Conservation (phyloP, 2,329 filamentous ascomycete genomes). For the Pyrenophora graminea region DNA sequence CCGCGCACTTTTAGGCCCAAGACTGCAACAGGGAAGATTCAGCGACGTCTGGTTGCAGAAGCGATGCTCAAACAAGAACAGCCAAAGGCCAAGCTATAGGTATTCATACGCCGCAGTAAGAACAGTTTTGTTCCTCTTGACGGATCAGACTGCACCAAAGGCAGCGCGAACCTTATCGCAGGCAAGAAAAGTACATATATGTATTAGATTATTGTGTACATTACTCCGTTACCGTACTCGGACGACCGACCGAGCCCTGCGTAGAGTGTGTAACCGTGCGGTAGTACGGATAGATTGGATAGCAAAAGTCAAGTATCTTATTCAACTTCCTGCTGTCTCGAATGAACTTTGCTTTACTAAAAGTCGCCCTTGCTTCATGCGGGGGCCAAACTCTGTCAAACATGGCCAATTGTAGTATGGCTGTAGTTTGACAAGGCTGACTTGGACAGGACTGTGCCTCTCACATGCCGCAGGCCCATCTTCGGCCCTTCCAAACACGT, state of each 20-base stretch:
- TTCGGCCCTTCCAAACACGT: slow-evolving; percentile 1
- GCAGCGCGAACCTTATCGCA: background rate
- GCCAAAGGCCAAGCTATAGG: slow-evolving; percentile 58
- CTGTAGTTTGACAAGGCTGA: slow-evolving; percentile 6
- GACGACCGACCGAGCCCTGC: slow-evolving; percentile 5
- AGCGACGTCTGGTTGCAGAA: slow-evolving; percentile 83
- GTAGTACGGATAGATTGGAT: slow-evolving; percentile 16
- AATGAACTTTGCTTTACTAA: slow-evolving; percentile 1
- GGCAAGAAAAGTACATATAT: background rate
- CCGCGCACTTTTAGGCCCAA: slow-evolving; percentile 59
- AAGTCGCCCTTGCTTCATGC: slow-evolving; percentile 2
- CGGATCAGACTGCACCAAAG: slow-evolving; percentile 2
- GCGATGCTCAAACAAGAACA: slow-evolving; percentile 75
- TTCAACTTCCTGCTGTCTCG: slow-evolving; percentile 4
- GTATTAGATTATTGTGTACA: slow-evolving; percentile 6
- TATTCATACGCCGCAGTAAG: slow-evolving; percentile 1
- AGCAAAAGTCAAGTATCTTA: slow-evolving; percentile 6
- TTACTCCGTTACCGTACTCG: slow-evolving; percentile 1
- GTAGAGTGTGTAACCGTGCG: slow-evolving; percentile 6
- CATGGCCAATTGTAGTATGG: slow-evolving; percentile 12
- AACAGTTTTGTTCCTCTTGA: background rate
- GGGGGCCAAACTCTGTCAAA: slow-evolving; percentile 7
- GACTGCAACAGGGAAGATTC: slow-evolving; percentile 89
- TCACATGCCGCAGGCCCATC: background rate
- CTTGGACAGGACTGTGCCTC: slow-evolving; percentile 2